Percentiles rank a stretch among this genome's conserved stretches.
These are phyloP conservation scores for Pleomassaria siparia DNA, from an alignment of 2,329 filamentous ascomycete species.

Conservation along the genomic window DNA sequence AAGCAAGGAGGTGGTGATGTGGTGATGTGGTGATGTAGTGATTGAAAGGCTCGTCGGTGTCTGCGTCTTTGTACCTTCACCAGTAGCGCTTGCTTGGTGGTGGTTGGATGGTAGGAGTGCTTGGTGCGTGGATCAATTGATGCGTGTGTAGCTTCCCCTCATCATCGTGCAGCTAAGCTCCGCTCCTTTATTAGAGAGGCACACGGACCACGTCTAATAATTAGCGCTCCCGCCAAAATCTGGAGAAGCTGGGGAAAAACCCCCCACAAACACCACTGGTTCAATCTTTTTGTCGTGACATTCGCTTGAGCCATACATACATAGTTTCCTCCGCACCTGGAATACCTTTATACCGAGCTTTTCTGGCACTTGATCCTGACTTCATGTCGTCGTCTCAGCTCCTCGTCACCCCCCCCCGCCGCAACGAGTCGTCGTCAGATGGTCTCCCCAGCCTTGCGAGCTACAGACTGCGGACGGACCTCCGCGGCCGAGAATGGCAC, in stretches of 20 bases:
- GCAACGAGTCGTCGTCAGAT: background rate
- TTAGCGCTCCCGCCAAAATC: background rate
- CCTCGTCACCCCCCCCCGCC: background rate
- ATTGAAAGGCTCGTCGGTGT: slow-evolving; percentile 6
- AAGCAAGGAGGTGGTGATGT: background rate
- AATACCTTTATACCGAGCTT: no score
- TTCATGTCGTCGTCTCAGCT: background rate
- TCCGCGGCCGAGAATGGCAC: slow-evolving; percentile 2
- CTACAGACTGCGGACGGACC: background rate
- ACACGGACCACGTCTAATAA: background rate
- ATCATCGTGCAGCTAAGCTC: slow-evolving; percentile 5
- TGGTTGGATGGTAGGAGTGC: no score
- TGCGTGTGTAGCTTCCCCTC: slow-evolving; percentile 21
- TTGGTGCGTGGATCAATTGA: slow-evolving; percentile 9
- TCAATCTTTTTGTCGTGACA: no score
- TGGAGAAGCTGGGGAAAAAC: background rate
- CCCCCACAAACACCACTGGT: background rate
- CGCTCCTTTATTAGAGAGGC: background rate
- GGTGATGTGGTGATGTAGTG: slow-evolving; percentile 1
- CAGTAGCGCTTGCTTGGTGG: slow-evolving; percentile 7
- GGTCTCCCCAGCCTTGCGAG: background rate
- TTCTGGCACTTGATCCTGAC: background rate
- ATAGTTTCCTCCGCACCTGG: background rate
- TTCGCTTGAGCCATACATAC: background rate
- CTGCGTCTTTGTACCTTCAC: slow-evolving; percentile 12